Evolutionary conservation across 1,284 basidiomycete genomes (phyloP).

Genomic region (Boletus sp.): DNA sequence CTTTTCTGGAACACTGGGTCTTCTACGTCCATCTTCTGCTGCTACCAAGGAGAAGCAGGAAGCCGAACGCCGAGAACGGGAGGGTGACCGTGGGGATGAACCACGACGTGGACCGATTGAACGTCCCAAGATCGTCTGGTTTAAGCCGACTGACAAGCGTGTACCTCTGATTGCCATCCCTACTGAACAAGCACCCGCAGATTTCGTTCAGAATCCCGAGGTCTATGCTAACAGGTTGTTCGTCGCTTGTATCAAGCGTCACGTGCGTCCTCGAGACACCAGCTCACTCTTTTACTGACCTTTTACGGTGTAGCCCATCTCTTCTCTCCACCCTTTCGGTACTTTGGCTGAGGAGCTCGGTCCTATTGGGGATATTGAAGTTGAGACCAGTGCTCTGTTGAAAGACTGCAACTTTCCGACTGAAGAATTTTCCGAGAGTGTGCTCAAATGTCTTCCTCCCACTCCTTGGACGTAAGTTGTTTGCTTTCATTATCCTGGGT

Average conservation of each 20-base stretch:
- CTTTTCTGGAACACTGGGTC: constrained; percentile 94
- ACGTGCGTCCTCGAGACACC: constrained; percentile 47
- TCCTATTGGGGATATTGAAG: constrained; percentile 96
- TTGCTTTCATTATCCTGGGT: background rate
- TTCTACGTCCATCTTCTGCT: constrained; percentile 93
- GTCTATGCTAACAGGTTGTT: constrained; percentile 89
- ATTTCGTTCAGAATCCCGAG: constrained; percentile 95
- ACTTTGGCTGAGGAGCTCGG: constrained; percentile 97
- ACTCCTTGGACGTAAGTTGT: constrained; percentile 83
- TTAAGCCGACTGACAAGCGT: constrained; percentile 99
- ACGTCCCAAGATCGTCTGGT: constrained; percentile 99
- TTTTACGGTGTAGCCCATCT: constrained; percentile 62
- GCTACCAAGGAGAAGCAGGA: constrained; percentile 99
- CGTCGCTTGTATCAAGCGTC: constrained; percentile 97
- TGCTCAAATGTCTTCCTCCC: constrained; percentile 94
- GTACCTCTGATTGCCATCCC: constrained; percentile 99
- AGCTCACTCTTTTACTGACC: constrained; percentile 11
- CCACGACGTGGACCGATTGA: constrained; percentile 73
- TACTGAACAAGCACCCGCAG: constrained; percentile 95
- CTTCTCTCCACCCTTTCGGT: constrained; percentile 97
- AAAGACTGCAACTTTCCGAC: constrained; percentile 99
- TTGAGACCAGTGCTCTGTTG: constrained; percentile 94
- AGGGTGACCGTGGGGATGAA: constrained; percentile 84
- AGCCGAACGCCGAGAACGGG: constrained; percentile 92
- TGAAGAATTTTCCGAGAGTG: constrained; percentile 89